Conservation (phyloP, 2,329 filamentous ascomycete species). For the Cladophialophora bantiana region DNA sequence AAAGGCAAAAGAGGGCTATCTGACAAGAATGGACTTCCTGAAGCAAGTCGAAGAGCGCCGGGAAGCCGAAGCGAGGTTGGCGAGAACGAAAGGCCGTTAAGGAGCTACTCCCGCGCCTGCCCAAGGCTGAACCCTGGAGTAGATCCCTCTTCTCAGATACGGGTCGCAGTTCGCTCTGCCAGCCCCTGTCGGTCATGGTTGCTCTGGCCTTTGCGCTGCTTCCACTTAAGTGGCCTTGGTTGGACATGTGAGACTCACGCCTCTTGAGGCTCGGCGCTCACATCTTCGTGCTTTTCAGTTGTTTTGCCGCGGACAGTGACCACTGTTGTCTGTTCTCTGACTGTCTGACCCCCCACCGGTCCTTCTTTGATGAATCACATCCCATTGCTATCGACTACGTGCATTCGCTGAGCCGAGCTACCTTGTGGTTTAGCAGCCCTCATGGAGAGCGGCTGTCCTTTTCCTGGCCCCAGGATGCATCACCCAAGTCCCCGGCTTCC, state of each 20-base stretch:
- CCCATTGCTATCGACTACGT: neutral
- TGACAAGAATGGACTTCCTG: slow-evolving; percentile 69
- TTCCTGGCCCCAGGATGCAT: slow-evolving; percentile 5
- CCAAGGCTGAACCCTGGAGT: neutral
- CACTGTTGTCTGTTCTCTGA: neutral
- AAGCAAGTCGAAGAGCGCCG: slow-evolving; percentile 62
- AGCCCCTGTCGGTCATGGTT: neutral
- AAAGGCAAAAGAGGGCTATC: slow-evolving; percentile 67
- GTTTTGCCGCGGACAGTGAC: neutral
- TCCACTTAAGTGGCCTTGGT: neutral
- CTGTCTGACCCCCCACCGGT: neutral
- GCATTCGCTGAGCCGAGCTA: neutral
- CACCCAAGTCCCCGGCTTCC: slow-evolving; percentile 8
- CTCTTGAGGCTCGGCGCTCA: neutral
- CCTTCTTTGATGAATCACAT: neutral
- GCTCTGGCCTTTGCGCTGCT: neutral
- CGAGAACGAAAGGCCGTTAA: slow-evolving; percentile 53
- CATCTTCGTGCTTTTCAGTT: neutral
- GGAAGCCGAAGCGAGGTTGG: slow-evolving; percentile 63
- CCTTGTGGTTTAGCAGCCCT: neutral
- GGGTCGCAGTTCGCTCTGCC: neutral
- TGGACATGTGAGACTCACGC: neutral
- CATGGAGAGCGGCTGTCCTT: neutral
- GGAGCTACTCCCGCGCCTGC: neutral
- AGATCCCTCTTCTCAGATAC: neutral